Conservation (phyloP, 2,329 filamentous ascomycete species). For the Monilinia polystroma region DNA sequence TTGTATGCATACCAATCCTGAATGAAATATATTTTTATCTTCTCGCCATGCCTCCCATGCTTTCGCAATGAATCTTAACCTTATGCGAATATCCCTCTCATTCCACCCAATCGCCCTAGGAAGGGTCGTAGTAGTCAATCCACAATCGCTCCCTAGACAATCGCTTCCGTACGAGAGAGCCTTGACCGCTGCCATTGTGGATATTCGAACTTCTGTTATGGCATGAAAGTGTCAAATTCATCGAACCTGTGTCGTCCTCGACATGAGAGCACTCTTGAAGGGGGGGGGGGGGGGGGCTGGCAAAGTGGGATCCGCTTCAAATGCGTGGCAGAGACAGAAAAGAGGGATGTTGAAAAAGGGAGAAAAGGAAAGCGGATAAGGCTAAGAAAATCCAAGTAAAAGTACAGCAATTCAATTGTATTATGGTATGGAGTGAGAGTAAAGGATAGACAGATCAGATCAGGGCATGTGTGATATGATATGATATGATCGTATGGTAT, state of each 20-base stretch:
- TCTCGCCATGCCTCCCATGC: conserved; percentile 39
- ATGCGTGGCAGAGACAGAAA: conserved; percentile 1
- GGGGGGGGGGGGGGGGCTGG: conserved; percentile 17
- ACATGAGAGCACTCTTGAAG: conserved; percentile 20
- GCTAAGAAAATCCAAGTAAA: conserved; percentile 14
- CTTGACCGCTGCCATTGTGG: conserved; percentile 48
- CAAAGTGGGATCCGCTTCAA: conserved; percentile 24
- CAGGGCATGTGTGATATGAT: background rate
- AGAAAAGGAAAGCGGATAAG: background rate
- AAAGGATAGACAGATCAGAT: conserved; percentile 21
- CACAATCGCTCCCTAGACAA: conserved; percentile 45
- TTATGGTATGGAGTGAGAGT: background rate
- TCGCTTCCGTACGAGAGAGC: conserved; percentile 44
- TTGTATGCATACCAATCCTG: conserved; percentile 37
- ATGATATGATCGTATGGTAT: conserved; percentile 3
- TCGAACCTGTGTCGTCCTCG: conserved; percentile 37
- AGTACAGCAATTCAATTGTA: background rate
- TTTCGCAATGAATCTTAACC: conserved; percentile 40
- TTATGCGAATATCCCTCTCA: conserved; percentile 43
- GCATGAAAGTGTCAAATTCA: conserved; percentile 39
- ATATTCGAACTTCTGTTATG: conserved; percentile 38
- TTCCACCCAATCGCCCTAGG: conserved; percentile 47
- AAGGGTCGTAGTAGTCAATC: conserved; percentile 45
- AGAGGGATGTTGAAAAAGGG: conserved; percentile 7
- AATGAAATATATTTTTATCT: conserved; percentile 28